Evolutionary conservation across 1,139 yeast species (phyloP), one percentile per base, ranked within the genome.

Genomic region (Diutina scorzettiae): DNA sequence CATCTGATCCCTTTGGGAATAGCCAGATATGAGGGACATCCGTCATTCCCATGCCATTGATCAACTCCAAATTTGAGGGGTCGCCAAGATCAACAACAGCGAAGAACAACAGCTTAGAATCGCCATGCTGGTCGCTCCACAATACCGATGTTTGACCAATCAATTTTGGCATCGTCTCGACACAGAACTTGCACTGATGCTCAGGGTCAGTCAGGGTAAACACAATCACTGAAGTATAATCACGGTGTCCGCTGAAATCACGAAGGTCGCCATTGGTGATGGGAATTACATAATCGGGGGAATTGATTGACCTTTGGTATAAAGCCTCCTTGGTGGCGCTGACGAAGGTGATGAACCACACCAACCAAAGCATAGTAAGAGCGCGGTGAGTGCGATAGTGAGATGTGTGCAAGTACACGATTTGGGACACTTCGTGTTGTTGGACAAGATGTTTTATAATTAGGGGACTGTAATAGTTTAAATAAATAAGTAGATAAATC

Each of bases 21-120:
- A 81, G 60, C 76, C 86, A 76, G 9, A 79, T 49, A 47, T 76
- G 78, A 1, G 93, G 91, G 2, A 80, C 73, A 3, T 74, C 60
- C 4, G 56, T 57, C 43, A 81, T 53, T 3, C 61, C 56, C 42
- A 78, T 51, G 19, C 58, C 56, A 23, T 59, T 55, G 46, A 75
- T 71, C 11, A 66, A 44, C 4, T 47, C 52, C 11, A 63, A 49
- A 41, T 68, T 62, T 8, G 62, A 50, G 28, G 64, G 62, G 32
- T 68, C 65, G 3, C 57, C 54, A 20, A 76, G 69, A 48, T 81
- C 89, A 12, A 75, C 66, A 40, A 62, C 62, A 24, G 67, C 61
- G 51, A 80, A 75, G 48, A 66, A 65, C 6, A 76, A 59, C 30
- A 60, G 55, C 44, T 63, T 54, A 28, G 61, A 47, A 5, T 56